Base-by-base conservation (phyloP, 2,329 filamentous ascomycete species). In the Aspergillus clavatus region DNA sequence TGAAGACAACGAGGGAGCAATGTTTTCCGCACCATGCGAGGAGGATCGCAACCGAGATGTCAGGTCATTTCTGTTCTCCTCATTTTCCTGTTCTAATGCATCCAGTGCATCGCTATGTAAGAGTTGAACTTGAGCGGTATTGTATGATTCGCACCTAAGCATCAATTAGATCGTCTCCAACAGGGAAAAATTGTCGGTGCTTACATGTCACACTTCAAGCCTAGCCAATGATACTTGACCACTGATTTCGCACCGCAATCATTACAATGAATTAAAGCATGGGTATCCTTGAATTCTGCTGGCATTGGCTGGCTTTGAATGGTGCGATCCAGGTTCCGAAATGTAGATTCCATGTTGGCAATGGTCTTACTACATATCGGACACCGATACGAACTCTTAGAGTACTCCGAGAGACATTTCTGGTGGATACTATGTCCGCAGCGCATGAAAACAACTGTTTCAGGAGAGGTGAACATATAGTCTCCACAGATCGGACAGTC, bases 401-500 rank as follows among this genome's bases (percentile, higher is more conserved):
- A 90, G 63, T 95, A 87, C 57, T 93, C 81, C 37, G 87, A 81
- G 61, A 95, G 93, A 69, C 93, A 98, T 47, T 81, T 81, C 58
- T 86, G 84, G 68, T 98, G 93, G 63, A 98, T 94, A 61, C 91
- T 94, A 65, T 98, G 93, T 2, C 93, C 93, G 65, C 93, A 98
- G 29, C 82, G 81, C 86, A 98, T 93, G 61, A 95, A 94, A 18
- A 95, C 89, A 6, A 97, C 89, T 0, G 87, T 83, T 44, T 83
- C 82, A 2, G 87, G 86, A 7, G 91, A 95, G 2, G 87, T 94
- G 66, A 97, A 97, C 75, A 98, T 87, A 65, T 95, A 95, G 48
- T 96, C 90, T 52, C 90, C 86, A 67, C 93, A 98, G 45, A 98
- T 95, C 4, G 93, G 93, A 65, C 93, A 98, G 63, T 97, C 86